Conservation (phyloP, 2,329 filamentous ascomycete genomes). For the Nannizziopsis barbatae region DNA sequence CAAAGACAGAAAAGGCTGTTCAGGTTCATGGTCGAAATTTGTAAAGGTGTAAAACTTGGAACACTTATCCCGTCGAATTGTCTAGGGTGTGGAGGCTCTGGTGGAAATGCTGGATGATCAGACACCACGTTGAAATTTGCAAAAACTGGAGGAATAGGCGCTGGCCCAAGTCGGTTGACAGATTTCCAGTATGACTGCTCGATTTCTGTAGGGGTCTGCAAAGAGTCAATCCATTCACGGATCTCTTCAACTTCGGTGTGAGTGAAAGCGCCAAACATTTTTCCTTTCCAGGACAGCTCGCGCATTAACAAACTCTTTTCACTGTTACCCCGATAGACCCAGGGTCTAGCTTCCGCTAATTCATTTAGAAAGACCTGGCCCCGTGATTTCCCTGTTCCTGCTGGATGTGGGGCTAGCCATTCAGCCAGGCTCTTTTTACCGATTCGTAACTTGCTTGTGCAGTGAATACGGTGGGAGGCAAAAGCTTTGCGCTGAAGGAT, state of each 20-base stretch:
- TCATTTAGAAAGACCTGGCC: conserved; percentile 27
- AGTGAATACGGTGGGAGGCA: conserved; percentile 34
- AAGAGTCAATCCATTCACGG: conserved; percentile 32
- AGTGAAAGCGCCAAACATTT: conserved; percentile 43
- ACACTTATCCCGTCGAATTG: not conserved
- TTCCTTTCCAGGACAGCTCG: conserved; percentile 38
- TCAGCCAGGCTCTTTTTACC: conserved; percentile 30
- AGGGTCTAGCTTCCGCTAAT: conserved; percentile 29
- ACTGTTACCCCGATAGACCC: conserved; percentile 35
- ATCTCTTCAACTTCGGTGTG: conserved; percentile 31
- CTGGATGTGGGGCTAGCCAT: conserved; percentile 33
- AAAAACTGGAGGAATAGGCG: no score
- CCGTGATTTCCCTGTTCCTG: conserved; percentile 25
- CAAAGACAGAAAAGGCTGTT: conserved; percentile 29
- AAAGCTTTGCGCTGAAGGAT: conserved; percentile 33
- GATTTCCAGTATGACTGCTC: not conserved
- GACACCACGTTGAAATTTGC: not conserved
- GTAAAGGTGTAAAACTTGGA: not conserved
- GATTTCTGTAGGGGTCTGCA: conserved; percentile 14
- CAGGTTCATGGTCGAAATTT: not conserved
- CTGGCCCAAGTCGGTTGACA: not conserved
- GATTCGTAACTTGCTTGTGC: conserved; percentile 31
- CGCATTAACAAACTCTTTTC: conserved; percentile 33
- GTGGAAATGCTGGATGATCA: not conserved
- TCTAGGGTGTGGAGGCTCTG: no score